Percentiles rank a stretch among this genome's conserved stretches.
Conservation (phyloP, 208 protist genomes). For the Trypanosoma platydactyli region DNA sequence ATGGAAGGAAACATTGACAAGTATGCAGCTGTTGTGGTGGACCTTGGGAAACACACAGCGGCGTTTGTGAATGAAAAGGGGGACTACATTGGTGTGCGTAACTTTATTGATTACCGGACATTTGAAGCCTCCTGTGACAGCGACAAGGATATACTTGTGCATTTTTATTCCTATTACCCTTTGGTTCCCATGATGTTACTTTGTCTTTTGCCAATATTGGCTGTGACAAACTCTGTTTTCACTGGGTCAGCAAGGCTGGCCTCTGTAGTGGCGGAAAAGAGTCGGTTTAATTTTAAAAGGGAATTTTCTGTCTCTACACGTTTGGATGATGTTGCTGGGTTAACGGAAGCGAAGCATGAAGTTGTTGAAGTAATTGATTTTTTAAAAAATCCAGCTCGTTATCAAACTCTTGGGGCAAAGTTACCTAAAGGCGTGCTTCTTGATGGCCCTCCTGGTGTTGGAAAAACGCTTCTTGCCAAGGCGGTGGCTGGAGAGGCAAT, state of each 20-base stretch:
- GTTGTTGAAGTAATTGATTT: conserved; percentile 95
- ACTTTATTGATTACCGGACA: conserved; percentile 69
- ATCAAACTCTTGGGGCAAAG: conserved; percentile 92
- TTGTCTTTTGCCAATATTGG: conserved; percentile 64
- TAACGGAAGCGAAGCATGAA: conserved; percentile 87
- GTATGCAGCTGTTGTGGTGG: conserved; percentile 54
- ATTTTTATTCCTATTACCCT: conserved; percentile 62
- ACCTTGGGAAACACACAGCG: conserved; percentile 50
- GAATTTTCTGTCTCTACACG: conserved; percentile 65
- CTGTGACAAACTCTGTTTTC: conserved; percentile 46
- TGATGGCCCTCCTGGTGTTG: conserved; percentile 95
- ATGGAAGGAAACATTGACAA: conserved; percentile 45
- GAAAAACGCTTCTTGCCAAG: conserved; percentile 93
- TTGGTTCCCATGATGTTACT: conserved; percentile 80
- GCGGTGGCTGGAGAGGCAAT: conserved; percentile 87
- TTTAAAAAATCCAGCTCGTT: conserved; percentile 92
- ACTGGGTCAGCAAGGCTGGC: conserved; percentile 41
- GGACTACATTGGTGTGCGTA: conserved; percentile 49
- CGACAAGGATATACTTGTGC: conserved; percentile 60
- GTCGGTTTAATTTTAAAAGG: conserved; percentile 70
- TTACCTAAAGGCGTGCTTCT: conserved; percentile 96
- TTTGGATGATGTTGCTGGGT: conserved; percentile 76
- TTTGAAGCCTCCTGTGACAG: conserved; percentile 65
- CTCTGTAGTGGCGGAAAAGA: conserved; percentile 47
- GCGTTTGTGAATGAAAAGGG: conserved; percentile 58